Evolutionary conservation across 2,329 filamentous ascomycete species (phyloP).

Genomic region (Trichophyton simii): DNA sequence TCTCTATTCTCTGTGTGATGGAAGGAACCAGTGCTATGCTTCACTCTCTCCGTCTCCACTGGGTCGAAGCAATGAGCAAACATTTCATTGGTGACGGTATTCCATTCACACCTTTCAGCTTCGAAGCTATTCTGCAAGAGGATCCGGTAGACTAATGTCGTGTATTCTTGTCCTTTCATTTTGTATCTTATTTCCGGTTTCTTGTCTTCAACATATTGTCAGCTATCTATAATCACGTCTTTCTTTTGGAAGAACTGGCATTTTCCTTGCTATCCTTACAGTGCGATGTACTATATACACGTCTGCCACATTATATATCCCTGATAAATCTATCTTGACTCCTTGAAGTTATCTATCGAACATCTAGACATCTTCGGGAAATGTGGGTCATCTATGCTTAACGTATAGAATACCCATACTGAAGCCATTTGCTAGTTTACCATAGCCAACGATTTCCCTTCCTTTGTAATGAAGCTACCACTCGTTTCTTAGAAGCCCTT

Average conservation of each 20-base stretch:
- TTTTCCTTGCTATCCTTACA: neutral
- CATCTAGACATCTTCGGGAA: no score
- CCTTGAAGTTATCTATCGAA: neutral
- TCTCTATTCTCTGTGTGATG: conserved; percentile 79
- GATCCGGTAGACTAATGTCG: conserved; percentile 41
- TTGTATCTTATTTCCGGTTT: conserved; percentile 4
- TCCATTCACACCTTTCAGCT: conserved; percentile 80
- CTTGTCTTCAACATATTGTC: neutral
- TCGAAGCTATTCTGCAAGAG: conserved; percentile 72
- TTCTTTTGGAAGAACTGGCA: neutral
- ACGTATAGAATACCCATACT: no score
- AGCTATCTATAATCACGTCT: neutral
- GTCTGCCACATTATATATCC: neutral
- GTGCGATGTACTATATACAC: conserved; percentile 1
- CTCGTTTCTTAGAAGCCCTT: no score
- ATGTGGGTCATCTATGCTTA: no score
- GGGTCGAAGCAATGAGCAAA: conserved; percentile 97
- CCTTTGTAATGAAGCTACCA: no score
- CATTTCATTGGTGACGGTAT: conserved; percentile 86
- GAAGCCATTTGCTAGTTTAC: no score
- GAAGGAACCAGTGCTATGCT: conserved; percentile 94
- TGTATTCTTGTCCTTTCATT: neutral
- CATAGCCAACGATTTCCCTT: no score
- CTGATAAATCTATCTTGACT: neutral
- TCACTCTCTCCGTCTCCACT: conserved; percentile 80